phyloP scores from a whole-genome alignment of 306 rosid species.

The Pyrus bretschneideri region DNA sequence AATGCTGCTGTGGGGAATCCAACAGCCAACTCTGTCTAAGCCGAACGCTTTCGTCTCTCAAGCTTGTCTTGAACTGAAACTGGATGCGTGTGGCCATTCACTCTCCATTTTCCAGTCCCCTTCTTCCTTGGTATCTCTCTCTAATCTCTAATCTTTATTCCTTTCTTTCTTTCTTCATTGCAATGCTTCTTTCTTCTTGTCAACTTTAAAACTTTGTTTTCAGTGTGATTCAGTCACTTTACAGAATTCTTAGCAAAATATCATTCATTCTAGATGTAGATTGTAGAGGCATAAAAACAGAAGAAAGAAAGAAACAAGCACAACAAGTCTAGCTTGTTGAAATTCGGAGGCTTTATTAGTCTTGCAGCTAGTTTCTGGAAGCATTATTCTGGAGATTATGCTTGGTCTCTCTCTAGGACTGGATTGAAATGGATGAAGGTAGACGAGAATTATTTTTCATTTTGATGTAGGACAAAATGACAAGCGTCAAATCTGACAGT shows the following conservation, averaged over 20 bases:
- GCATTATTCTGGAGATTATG: not conserved
- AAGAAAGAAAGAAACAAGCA: not conserved
- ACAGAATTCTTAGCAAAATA: not conserved
- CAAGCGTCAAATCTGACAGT: too few species aligned
- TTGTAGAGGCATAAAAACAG: not conserved
- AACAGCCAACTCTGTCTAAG: conserved; percentile 64
- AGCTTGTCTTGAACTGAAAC: conserved; percentile 50
- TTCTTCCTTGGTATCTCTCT: conserved; percentile 56
- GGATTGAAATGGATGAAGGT: not conserved
- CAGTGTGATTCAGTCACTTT: not conserved
- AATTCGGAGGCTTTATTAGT: not conserved
- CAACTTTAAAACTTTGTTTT: too few species aligned
- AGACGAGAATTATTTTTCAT: too few species aligned
- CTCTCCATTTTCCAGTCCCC: conserved; percentile 84
- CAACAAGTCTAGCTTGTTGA: not conserved
- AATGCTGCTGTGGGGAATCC: conserved; percentile 83
- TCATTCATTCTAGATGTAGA: not conserved
- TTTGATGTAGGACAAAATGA: too few species aligned
- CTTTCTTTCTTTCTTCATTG: not conserved
- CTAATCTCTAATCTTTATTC: not conserved
- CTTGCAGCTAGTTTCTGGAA: not conserved
- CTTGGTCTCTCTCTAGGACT: too few species aligned
- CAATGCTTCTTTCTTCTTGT: not conserved
- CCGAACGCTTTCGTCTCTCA: conserved; percentile 76
- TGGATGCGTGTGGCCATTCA: conserved; percentile 74